Percentiles rank a stretch among this genome's conserved stretches.
Conservation (phyloP, 768 basidiomycete genomes). For the Collybia sp. region DNA sequence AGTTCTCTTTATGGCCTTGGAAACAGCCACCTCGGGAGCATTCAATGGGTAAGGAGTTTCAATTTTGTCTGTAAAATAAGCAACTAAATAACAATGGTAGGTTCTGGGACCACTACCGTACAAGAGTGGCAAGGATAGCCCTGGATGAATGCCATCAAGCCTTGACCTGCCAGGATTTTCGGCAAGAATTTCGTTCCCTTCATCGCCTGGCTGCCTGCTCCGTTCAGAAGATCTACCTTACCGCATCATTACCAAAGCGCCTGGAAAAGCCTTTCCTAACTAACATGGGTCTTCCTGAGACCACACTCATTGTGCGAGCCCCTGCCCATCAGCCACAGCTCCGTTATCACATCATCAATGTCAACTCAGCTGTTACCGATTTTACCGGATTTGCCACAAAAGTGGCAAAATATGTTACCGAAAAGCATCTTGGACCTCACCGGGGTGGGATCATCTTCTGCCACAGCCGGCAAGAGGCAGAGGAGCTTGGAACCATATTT, state of each 20-base stretch:
- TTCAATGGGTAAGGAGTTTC: slow-evolving; percentile 5
- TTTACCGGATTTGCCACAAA: neutral
- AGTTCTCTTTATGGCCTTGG: slow-evolving; percentile 14
- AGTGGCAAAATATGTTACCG: neutral
- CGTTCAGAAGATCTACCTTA: slow-evolving; percentile 12
- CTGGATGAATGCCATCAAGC: slow-evolving; percentile 17
- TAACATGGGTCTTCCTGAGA: neutral
- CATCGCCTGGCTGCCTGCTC: neutral
- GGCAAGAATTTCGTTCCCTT: slow-evolving; percentile 2
- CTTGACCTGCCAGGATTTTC: neutral
- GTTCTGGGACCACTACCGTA: neutral
- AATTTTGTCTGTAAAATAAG: too few species aligned
- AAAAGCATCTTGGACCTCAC: neutral
- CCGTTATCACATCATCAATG: slow-evolving; percentile 7
- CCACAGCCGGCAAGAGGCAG: neutral
- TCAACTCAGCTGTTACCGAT: neutral
- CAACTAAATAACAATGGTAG: slow-evolving; percentile 1
- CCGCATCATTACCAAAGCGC: slow-evolving; percentile 12
- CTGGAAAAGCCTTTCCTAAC: slow-evolving; percentile 4
- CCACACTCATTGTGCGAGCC: slow-evolving; percentile 2
- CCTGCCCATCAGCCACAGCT: slow-evolving; percentile 9
- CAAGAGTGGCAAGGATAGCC: slow-evolving; percentile 1
- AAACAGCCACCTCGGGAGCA: neutral
- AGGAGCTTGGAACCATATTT: neutral
- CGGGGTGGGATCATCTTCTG: slow-evolving; percentile 13